Evolutionary conservation across 768 basidiomycete species (phyloP), one percentile per base, ranked within the genome.

Genomic region (Russula vinacea): DNA sequence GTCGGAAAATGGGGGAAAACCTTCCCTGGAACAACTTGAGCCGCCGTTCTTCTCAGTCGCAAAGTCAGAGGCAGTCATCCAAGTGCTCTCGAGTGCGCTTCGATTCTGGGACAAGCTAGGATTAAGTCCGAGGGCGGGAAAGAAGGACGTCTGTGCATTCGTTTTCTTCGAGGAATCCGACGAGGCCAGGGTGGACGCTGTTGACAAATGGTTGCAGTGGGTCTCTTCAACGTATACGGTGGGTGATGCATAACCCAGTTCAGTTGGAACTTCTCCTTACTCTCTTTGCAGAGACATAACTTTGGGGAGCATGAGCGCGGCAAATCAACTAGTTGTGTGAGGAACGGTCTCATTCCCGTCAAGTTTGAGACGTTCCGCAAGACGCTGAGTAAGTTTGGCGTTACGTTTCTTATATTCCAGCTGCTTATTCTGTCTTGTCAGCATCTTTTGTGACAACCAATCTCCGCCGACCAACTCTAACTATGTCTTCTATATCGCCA

Each of bases 101-200:
- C 80, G 86, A 2, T 94, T 93, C 73, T 94, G 92, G 92, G 87
- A 90, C 68, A 94, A 92, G 72, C 79, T 93, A 14, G 90, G 89
- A 0, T 71, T 94, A 50, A 78, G 79, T 17, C 92, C 92, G 0
- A 79, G 81, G 53, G 81, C 81, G 40, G 92, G 93, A 8, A 77
- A 76, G 62, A 93, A 94, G 74, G 80, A 93, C 68, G 78, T 89
- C 5, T 80, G 78, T 1, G 83, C 82, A 1, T 90, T 86, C 72
- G 83, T 86, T 0, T 75, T 93, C 53, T 88, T 84, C 59, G 89
- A 93, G 68, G 83, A 84, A 24, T 78, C 79, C 11, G 80, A 79
- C 2, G 77, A 78, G 24, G 79, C 79, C n/a, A 78, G 77, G 51
- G 78, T 77, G 35, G 67, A 69, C 2, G 74, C 80, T 42, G 80